Evolutionary conservation across 352 stramenopile species (phyloP).

Genomic region (Globisporangium splendens): DNA sequence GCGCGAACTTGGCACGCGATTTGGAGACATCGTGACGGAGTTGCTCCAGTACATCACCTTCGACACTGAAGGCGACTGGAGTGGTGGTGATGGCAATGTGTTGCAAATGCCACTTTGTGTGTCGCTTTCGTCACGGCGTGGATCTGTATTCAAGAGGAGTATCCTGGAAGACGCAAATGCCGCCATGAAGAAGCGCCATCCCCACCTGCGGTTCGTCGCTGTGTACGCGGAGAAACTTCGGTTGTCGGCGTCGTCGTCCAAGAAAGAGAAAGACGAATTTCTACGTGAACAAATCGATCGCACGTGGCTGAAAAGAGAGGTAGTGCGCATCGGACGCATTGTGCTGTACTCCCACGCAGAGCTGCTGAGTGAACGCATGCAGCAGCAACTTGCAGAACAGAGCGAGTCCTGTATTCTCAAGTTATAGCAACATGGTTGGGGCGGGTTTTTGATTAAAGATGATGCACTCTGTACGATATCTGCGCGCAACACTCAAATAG

Average conservation of each 20-base stretch:
- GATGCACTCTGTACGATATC: no score
- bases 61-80: not conserved
- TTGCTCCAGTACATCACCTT: conserved; percentile 23
- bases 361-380: conserved; percentile 18
- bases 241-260: conserved; percentile 5
- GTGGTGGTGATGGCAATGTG: no score
- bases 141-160: conserved; percentile 32
- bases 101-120: not conserved
- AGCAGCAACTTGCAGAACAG: conserved; percentile 5
- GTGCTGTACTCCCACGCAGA: conserved; percentile 27
- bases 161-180: conserved; percentile 26
- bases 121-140: conserved; percentile 28
- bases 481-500: no score
- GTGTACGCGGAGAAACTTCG: conserved; percentile 25
- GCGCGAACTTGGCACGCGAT: conserved; percentile 35
- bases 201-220: conserved; percentile 33
- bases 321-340: conserved; percentile 30
- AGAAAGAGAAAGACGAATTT: conserved; percentile 24
- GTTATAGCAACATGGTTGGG: not conserved
- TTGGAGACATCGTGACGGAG: conserved; percentile 30
- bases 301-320: conserved; percentile 30
- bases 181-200: conserved; percentile 15
- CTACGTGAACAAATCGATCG: conserved; percentile 17
- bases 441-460: no score
- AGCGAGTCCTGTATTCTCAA: conserved; percentile 7